Evolutionary conservation across 2,329 filamentous ascomycete genomes (phyloP), one percentile per base, ranked within the genome.

Genomic region (Calonectria hongkongensis): DNA sequence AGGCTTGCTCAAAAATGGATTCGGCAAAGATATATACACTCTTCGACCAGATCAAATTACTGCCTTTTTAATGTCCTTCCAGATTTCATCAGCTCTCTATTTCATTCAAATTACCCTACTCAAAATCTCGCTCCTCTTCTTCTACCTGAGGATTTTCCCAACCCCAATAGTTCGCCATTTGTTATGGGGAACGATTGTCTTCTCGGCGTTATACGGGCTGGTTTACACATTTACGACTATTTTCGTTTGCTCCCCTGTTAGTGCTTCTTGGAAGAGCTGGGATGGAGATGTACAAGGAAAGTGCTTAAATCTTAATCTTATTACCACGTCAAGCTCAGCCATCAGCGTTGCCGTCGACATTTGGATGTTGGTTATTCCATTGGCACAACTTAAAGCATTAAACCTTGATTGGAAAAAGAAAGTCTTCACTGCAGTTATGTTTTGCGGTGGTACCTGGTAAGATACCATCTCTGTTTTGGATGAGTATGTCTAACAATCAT

Each of bases 101-200:
- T 60, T 60, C n/a, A 36, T 60, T 27, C 54, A 60, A 41, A 60
- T 60, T 7, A 60, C 54, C 13, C 33, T 60, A 4, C 54, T 60
- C 36, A 60, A 60, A 27, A 60, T 60, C 7, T 60, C 54, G 13
- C 54, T 60, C 1, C 54, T 60, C 13, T 60, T 60, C 8, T 60
- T 60, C 54, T 60, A 60, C 39, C 36, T 60, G 33, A 60, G 54
- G 33, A 60, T 60, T 27, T 60, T 60, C 36, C 54, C 54, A 41
- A 60, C 54, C 21, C 33, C 12, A 18, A 9, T 41, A 16, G 54
- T 60, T 41, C 54, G 54, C 10, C 5, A 60, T 41, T 25, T 60
- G 15, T 28, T 60, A 18, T 41, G 33, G 54, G 54, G 54, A 27
- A 60, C 54, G 3, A 60, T 60, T 60, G 54, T 41, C 9, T 60